Conservation (phyloP, 2,329 filamentous ascomycete species). For the Leptoxyphium fumago region DNA sequence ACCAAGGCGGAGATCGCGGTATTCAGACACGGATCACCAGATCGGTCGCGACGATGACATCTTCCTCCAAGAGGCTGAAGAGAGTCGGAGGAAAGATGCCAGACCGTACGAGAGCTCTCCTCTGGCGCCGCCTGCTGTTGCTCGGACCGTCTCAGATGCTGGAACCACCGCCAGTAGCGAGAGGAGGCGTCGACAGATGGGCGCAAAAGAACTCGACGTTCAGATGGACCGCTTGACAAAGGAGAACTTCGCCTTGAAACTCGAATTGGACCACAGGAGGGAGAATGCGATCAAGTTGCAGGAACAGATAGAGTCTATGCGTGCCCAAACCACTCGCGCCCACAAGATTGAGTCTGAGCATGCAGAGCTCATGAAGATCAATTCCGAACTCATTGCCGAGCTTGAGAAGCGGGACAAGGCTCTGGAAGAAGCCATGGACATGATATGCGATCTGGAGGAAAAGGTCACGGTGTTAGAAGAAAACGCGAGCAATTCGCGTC, state of each 20-base stretch:
- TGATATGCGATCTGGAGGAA: constrained; percentile 53
- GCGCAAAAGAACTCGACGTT: constrained; percentile 54
- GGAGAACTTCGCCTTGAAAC: constrained; percentile 63
- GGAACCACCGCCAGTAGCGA: constrained; percentile 8
- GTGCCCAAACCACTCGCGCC: constrained; percentile 32
- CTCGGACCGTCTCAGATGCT: constrained; percentile 6
- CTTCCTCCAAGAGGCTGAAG: constrained; percentile 20
- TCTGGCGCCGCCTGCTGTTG: constrained; percentile 4
- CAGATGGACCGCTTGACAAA: constrained; percentile 56
- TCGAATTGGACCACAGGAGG: constrained; percentile 55
- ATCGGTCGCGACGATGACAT: constrained; percentile 14
- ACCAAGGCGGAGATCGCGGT: constrained; percentile 16
- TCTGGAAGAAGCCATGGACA: constrained; percentile 53
- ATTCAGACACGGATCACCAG: constrained; percentile 19
- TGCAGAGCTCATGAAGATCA: constrained; percentile 40
- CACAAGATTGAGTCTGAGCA: constrained; percentile 23
- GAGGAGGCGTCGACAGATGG: constrained; percentile 26
- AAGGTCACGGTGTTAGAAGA: constrained; percentile 12
- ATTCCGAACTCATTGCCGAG: constrained; percentile 43
- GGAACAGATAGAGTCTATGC: constrained; percentile 40
- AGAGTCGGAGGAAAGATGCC: constrained; percentile 6
- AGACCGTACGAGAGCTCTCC: constrained; percentile 17
- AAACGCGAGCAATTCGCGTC: constrained; percentile 12
- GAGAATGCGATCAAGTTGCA: constrained; percentile 49
- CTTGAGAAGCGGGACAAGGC: constrained; percentile 56